Base-by-base conservation (phyloP, 768 basidiomycete genomes). In the Suillus luteus region DNA sequence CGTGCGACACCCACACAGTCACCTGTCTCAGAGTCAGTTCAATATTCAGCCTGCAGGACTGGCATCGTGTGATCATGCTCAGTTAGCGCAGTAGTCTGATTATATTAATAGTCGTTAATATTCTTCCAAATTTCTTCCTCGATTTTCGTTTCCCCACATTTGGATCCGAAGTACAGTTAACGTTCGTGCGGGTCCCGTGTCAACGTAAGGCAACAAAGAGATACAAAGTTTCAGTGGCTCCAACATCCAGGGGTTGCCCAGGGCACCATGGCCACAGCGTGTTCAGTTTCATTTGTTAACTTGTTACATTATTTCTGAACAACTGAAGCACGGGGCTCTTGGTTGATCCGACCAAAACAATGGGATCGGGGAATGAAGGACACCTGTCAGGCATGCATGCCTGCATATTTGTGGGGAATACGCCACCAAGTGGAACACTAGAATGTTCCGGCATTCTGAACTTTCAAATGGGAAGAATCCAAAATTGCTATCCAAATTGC, bases 331-430 rank as follows among this genome's bases (percentile, higher is more conserved):
- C 52, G 52, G 31, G 3, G 3, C 3, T 31, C 31, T 31, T 15
- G 31, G 51, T 11, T 54, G 31, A 54, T 54, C 31, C 31, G 35
- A 31, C 33, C 33, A 62, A 11, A 60, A 62, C 57, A 62, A 62
- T 40, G 37, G 55, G 19, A 59, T 58, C 54, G 37, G 61, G 37
- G 19, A 62, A 62, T 62, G 61, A 27, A 62, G 33, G 52, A 59
- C n/a, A n/a, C 14, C 14, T 58, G 38, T 27, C 38, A 27, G 24
- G 24, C 19, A 12, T 54, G 19, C 51, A 35, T 35, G 31, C 31
- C 31, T 31, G 33, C 33, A 54, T 19, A 54, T 33, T 6, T 54
- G 31, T 54, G 19, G 11, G 19, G 19, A 54, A 54, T 54, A 33
- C 31, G 52, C 31, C 33, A 54, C 19, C 52, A 54, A 37, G 52